Evolutionary conservation across 192 early-diverging fungal genomes (phyloP).

Genomic region (Thamnidium elegans): DNA sequence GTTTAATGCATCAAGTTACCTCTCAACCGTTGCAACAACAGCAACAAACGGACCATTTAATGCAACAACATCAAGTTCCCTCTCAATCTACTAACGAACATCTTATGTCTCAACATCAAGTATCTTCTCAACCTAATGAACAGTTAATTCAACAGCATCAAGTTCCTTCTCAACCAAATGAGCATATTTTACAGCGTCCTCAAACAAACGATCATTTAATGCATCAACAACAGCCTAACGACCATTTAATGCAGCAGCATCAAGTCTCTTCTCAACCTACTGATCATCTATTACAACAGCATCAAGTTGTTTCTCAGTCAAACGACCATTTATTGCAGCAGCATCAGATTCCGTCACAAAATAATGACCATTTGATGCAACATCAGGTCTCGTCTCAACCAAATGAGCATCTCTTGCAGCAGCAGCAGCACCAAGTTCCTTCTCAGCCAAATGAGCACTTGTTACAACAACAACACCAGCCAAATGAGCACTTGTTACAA

Average conservation of each 20-base stretch:
- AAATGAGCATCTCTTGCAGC: too few relatives aligned
- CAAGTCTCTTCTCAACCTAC: too few relatives aligned
- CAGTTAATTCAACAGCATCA: too few relatives aligned
- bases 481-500: background rate
- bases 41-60: background rate
- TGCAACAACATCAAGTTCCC: background rate
- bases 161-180: too few relatives aligned
- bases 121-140: too few relatives aligned
- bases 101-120: too few relatives aligned
- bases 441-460: constrained; percentile 16
- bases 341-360: constrained; percentile 2
- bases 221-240: too few relatives aligned
- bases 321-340: constrained; percentile 1
- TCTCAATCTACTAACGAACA: too few relatives aligned
- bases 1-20: background rate
- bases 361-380: background rate
- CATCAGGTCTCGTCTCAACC: background rate
- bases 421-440: background rate
- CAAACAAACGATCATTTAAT: too few relatives aligned
- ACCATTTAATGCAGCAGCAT: too few relatives aligned
- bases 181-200: too few relatives aligned
- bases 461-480: constrained; percentile 5
- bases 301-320: background rate
- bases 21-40: constrained; percentile 7
- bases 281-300: background rate